Evolutionary conservation across 805 yeast genomes (phyloP).

Genomic region (Metschnikowia dekortorum): DNA sequence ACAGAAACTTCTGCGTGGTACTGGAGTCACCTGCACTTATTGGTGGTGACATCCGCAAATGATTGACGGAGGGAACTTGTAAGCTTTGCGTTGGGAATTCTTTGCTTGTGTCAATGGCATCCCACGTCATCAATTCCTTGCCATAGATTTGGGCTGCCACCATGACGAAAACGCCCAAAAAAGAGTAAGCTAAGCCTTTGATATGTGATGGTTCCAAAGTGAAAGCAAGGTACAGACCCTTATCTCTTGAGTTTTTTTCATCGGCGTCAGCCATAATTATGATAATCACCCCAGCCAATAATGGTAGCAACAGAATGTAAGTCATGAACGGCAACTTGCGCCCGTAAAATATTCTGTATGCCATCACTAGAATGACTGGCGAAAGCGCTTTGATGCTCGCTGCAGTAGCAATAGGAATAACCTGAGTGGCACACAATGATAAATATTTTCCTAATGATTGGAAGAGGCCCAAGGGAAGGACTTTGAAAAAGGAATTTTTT

Average conservation of each 20-base stretch:
- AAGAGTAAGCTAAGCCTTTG: slow-evolving; percentile 65
- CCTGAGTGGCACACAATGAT: slow-evolving; percentile 59
- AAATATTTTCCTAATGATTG: slow-evolving; percentile 63
- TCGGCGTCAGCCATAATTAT: slow-evolving; percentile 36
- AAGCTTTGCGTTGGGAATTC: slow-evolving; percentile 19
- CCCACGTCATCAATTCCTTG: slow-evolving; percentile 68
- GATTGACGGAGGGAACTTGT: not conserved
- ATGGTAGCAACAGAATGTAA: slow-evolving; percentile 48
- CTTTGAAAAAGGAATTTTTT: slow-evolving; percentile 37
- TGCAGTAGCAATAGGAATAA: slow-evolving; percentile 64
- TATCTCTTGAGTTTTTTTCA: slow-evolving; percentile 6
- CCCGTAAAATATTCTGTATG: slow-evolving; percentile 50
- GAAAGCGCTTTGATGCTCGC: slow-evolving; percentile 67
- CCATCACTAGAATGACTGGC: slow-evolving; percentile 55
- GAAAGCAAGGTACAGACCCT: not conserved
- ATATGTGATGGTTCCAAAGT: slow-evolving; percentile 31
- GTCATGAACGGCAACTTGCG: slow-evolving; percentile 48
- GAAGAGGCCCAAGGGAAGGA: slow-evolving; percentile 60
- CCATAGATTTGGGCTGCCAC: slow-evolving; percentile 86
- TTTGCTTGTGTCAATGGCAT: slow-evolving; percentile 19
- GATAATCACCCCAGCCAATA: slow-evolving; percentile 50
- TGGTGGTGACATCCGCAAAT: not conserved
- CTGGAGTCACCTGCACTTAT: not conserved
- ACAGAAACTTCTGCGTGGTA: slow-evolving; percentile 6
- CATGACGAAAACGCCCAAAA: slow-evolving; percentile 65